A percentile compares a stretch with the other conserved stretches of the same genome.
phyloP scores from a whole-genome alignment of 176 grass and related monocot genomes.

The Saccharum officinarum region DNA sequence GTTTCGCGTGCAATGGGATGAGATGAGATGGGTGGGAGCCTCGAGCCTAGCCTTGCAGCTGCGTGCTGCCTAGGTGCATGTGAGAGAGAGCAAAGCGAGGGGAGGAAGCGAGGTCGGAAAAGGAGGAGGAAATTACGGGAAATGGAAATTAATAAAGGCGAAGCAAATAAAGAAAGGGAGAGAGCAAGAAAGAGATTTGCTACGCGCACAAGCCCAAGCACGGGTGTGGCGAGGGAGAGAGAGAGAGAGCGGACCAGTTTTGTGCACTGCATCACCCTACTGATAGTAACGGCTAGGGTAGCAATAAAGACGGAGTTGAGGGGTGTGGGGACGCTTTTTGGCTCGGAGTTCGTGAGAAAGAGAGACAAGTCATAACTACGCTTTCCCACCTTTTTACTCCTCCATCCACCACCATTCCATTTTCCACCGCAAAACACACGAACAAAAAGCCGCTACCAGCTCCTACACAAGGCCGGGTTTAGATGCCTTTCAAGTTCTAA shows the following conservation, averaged over 20 bases:
- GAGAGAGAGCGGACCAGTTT: neutral
- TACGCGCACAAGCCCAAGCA: conserved; percentile 28
- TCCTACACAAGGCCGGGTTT: too few species aligned
- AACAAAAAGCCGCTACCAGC: neutral
- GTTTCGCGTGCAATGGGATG: conserved; percentile 37
- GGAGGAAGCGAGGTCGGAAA: conserved; percentile 25
- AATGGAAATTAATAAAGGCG: conserved; percentile 48
- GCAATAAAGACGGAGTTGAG: conserved; percentile 23
- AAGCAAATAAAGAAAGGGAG: conserved; percentile 28
- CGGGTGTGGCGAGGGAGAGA: neutral
- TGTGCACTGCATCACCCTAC: neutral
- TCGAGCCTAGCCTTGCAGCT: neutral
- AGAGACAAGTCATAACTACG: conserved; percentile 36
- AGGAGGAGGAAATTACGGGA: conserved; percentile 38
- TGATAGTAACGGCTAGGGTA: conserved; percentile 2
- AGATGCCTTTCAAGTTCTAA: too few species aligned
- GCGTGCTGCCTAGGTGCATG: neutral
- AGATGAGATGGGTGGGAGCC: neutral
- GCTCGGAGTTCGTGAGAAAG: conserved; percentile 42
- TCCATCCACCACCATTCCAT: neutral
- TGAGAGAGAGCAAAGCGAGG: neutral
- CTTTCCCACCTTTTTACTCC: conserved; percentile 33
- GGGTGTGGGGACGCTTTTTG: conserved; percentile 30
- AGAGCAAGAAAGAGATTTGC: conserved; percentile 29
- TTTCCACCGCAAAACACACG: neutral